phyloP scores from a whole-genome alignment of 768 basidiomycete genomes.

The Lactarius sanguifluus region DNA sequence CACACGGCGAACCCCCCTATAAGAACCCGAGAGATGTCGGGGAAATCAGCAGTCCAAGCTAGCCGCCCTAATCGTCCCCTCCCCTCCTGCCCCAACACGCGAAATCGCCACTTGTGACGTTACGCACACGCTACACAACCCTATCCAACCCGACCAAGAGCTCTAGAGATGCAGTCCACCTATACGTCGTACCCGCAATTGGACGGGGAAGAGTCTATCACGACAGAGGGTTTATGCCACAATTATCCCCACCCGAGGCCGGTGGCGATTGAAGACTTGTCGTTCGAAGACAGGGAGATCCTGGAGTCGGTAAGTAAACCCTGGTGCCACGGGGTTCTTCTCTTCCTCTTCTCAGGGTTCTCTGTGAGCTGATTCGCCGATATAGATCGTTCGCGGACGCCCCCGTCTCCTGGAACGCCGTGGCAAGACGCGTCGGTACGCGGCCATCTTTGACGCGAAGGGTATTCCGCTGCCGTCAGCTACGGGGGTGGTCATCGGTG shows the following conservation, averaged over 20 bases:
- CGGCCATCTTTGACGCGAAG: constrained; percentile 27
- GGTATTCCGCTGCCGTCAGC: constrained; percentile 26
- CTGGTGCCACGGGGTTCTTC: not conserved
- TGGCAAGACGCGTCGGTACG: constrained; percentile 27
- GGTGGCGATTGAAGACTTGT: constrained; percentile 21
- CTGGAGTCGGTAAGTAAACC: constrained; percentile 18
- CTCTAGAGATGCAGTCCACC: constrained; percentile 7
- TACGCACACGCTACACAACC: not conserved
- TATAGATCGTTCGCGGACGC: constrained; percentile 22
- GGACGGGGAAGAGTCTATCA: constrained; percentile 14
- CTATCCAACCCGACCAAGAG: not conserved
- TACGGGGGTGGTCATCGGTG: constrained; percentile 23
- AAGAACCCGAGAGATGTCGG: constrained; percentile 13
- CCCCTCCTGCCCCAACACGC: not conserved
- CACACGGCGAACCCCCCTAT: constrained; percentile 18
- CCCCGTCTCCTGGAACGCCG: constrained; percentile 20
- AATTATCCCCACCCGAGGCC: constrained; percentile 19
- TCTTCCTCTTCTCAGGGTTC: not conserved
- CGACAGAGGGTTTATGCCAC: constrained; percentile 3
- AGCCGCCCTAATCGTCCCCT: not conserved
- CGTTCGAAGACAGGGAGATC: constrained; percentile 7
- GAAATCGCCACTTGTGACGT: not conserved
- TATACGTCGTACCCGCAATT: constrained; percentile 12
- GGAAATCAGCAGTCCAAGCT: not conserved
- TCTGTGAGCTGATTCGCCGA: constrained; percentile 4